Evolutionary conservation across 169 alveolate species (phyloP).

Genomic region (Plasmodium gonderi): DNA sequence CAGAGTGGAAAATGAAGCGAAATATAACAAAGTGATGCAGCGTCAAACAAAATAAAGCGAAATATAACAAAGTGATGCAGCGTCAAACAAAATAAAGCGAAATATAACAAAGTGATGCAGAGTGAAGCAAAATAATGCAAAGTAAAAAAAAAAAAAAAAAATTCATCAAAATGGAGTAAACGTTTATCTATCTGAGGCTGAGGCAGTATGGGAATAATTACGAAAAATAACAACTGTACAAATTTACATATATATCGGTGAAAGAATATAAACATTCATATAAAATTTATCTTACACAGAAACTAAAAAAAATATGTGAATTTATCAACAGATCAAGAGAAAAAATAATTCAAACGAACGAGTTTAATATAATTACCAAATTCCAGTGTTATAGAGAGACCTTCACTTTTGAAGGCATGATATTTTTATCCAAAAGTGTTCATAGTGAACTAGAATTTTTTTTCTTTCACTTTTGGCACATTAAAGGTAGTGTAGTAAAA

Average conservation of each 20-base stretch:
- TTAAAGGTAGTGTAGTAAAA: background rate
- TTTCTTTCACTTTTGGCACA: background rate
- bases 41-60: background rate
- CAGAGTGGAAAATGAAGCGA: no score
- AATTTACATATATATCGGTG: no score
- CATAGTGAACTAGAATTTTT: background rate
- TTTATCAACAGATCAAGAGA: background rate
- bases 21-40: background rate
- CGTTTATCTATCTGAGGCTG: no score
- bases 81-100: background rate
- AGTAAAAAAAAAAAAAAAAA: background rate
- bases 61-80: background rate
- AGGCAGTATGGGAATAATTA: background rate
- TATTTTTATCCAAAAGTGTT: background rate
- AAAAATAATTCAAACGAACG: background rate
- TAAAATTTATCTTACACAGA: no score
- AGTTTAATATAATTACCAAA: background rate
- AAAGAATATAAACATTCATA: no score
- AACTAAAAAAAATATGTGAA: background rate
- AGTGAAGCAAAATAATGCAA: background rate
- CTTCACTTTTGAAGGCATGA: background rate
- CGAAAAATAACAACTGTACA: no score
- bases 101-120: background rate
- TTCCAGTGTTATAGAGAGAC: background rate
- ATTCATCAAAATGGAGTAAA: background rate